These are phyloP conservation scores for Tillandsia fasciculata DNA, from an alignment of 176 grass and related monocot species.

Conservation along the genomic window DNA sequence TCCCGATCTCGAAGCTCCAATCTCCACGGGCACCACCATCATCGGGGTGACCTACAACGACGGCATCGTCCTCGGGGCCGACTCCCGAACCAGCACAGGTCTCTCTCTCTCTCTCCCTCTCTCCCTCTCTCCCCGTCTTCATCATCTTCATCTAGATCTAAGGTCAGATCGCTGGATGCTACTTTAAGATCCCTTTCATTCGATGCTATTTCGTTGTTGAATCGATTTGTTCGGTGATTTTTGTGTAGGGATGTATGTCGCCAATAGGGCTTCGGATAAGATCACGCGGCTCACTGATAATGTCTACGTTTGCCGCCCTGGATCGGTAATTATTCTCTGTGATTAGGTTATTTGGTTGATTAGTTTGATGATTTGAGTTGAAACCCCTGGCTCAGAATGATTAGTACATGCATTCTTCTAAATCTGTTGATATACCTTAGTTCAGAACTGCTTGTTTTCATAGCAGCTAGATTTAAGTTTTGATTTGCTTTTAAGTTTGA, in stretches of 20 bases:
- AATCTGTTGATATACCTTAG: too few species aligned
- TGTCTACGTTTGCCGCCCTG: conserved; percentile 81
- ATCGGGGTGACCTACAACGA: conserved; percentile 77
- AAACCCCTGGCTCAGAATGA: too few species aligned
- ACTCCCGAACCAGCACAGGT: conserved; percentile 95
- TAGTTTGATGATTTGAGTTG: background rate
- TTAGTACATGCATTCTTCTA: too few species aligned
- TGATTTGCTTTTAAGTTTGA: too few species aligned
- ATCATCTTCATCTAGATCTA: background rate
- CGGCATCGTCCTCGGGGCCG: conserved; percentile 71
- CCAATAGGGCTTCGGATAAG: conserved; percentile 80
- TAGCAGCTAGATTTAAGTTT: background rate
- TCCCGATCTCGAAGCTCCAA: conserved; percentile 24
- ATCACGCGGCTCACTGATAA: conserved; percentile 80
- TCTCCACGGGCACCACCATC: conserved; percentile 81
- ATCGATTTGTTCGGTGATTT: background rate
- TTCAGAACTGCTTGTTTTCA: background rate
- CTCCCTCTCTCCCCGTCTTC: background rate
- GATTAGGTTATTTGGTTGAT: background rate
- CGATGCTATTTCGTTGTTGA: background rate
- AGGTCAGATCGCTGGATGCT: background rate
- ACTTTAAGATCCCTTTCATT: background rate
- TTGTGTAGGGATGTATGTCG: conserved; percentile 79
- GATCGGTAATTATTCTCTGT: conserved; percentile 57
- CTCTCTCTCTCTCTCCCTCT: conserved; percentile 6